Base-by-base conservation (phyloP, 164 flowering plant genomes). In the Aristolochia californica region DNA sequence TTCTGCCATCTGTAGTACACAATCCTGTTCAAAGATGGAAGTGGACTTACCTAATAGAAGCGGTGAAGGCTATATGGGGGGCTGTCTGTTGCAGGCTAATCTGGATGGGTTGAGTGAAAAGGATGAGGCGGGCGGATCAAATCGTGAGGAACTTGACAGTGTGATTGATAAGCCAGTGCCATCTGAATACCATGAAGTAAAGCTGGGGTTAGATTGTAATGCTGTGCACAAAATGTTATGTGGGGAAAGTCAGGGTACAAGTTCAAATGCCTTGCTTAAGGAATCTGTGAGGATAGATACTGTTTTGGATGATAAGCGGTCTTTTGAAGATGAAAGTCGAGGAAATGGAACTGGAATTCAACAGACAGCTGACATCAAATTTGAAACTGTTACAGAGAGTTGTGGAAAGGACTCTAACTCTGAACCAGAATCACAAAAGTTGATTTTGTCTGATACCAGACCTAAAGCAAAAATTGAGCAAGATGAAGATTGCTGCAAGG, bases 1-100 rank as follows among this genome's bases (percentile, higher is more conserved):
- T 43, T 80, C 86, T 26, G 82, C 63, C 55, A 68, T 68, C 13
- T 70, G 87, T 72, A 75, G 72, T 61, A 62, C 69, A 56, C 76
- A 80, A 53, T 70, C 70, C 10, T 69, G 70, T 34, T 75, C 71
- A 23, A 79, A 77, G 63, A 63, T 70, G 69, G 83, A 80, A 40
- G 78, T 70, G 44, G 83, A 74, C 52, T 48, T 75, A 65, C 75
- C 63, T 43, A 63, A 65, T 34, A 8, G 40, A 34, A 34, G 40
- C 40, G 10, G 13, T 57, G 60, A 18, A n/a, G n/a, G n/a, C n/a
- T n/a, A n/a, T n/a, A n/a, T n/a, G 26, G 26, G 25, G 13, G 47
- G 45, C 22, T 21, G 45, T 25, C 49, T 16, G 34, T 23, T 70
- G 64, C 65, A 58, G 22, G 62, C 70, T 56, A 74, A 74, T 13